Conservation (phyloP, 257 asterid genomes). For the Solanum paucissectum region DNA sequence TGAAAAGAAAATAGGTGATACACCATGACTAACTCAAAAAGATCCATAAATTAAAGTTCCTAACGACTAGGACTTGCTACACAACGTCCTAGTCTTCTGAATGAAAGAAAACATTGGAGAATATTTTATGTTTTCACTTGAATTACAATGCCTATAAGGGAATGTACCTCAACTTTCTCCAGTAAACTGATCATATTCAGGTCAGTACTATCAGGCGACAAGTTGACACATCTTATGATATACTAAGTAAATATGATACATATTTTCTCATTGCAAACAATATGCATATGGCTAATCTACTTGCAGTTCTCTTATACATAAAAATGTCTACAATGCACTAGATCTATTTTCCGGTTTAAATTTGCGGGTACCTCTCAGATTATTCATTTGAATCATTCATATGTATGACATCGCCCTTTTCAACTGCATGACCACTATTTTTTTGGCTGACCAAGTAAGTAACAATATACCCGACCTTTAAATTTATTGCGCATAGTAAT, state of each 20-base stretch:
- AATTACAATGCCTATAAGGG: background rate
- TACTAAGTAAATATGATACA: background rate
- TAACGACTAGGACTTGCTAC: no score
- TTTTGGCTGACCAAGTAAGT: background rate
- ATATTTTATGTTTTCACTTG: constrained; percentile 31
- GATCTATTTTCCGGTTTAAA: constrained; percentile 12
- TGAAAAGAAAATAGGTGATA: background rate
- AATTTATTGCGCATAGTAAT: no score
- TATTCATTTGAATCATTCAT: constrained; percentile 21
- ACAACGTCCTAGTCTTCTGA: no score
- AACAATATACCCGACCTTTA: no score
- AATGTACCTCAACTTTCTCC: background rate
- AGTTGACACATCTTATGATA: constrained; percentile 26
- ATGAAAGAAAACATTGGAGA: background rate
- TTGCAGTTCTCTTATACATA: constrained; percentile 31
- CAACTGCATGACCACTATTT: background rate
- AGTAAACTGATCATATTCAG: constrained; percentile 40
- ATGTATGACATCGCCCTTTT: no score
- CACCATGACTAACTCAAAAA: no score
- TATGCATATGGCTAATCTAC: constrained; percentile 40
- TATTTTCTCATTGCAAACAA: constrained; percentile 22
- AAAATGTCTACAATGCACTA: constrained; percentile 15
- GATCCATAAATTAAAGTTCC: no score
- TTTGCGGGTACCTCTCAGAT: constrained; percentile 49
- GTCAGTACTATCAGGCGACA: constrained; percentile 40